Evolutionary conservation across 352 stramenopile species (phyloP), one percentile per base, ranked within the genome.

Genomic region (Globisporangium sylvaticum): DNA sequence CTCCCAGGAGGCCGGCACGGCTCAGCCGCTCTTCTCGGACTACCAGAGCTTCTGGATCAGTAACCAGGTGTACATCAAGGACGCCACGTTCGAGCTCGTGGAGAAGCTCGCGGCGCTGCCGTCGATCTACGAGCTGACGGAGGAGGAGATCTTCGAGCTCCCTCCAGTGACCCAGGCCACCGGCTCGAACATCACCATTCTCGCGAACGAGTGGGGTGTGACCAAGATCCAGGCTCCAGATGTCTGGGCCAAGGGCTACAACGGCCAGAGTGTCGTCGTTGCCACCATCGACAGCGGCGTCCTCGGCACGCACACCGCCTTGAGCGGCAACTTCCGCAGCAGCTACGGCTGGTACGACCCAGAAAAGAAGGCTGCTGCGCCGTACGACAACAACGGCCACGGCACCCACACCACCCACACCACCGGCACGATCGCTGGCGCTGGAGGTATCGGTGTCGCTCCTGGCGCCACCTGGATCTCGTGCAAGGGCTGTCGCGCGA

Each of bases 391-490:
- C 12, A 80, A 72, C 39, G 77, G 77, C n/a, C 81, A 87, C 42
- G 80, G 77, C n/a, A n/a, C n/a, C n/a, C n/a, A n/a, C n/a, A n/a
- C n/a, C n/a, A n/a, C n/a, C n/a, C n/a, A n/a, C n/a, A n/a, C n/a
- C n/a, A n/a, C n/a, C n/a, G n/a, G n/a, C n/a, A 83, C 77, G 20
- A 87, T 89, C 53, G 74, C 65, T 4, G 80, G 80, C 3, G 31
- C 54, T 0, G 42, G 66, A 9, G 78, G 78, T 9, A 69, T 87
- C 5, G 80, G 78, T 3, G 68, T 89, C 14, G 80, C 80, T 14
- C 78, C 80, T 15, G 75, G 72, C 4, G 71, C 62, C 29, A 84
- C 66, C 29, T 89, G 78, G 78, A 84, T 89, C 60, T 44, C 77
- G 2, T 87, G 78, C 74, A 79, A 81, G 54, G 80, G 75, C 2